Evolutionary conservation across 2,329 filamentous ascomycete species (phyloP), one percentile per base, ranked within the genome.

Genomic region (Dothistroma pini): DNA sequence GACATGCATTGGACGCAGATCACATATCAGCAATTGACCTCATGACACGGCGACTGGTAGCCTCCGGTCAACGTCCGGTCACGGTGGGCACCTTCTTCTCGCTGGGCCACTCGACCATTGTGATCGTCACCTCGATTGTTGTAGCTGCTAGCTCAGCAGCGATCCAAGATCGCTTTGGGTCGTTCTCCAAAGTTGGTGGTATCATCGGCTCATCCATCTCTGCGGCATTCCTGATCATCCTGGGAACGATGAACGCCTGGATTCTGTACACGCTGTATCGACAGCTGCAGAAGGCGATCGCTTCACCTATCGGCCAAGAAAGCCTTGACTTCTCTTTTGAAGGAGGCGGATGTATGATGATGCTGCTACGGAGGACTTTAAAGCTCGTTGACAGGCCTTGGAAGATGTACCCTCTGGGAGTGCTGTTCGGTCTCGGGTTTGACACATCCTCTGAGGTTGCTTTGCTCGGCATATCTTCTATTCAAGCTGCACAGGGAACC

Each of bases 1-100:
- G 93, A 48, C 93, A 97, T 80, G 93, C 93, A n/a, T 85, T 97
- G 50, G 95, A 97, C 72, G 95, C 93, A n/a, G 93, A 97, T 76
- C 95, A 97, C 72, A 90, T 90, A 66, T 86, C 85, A 47, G 93
- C 93, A 65, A 99, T 97, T 70, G 93, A 97, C 76, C 84, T 97
- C 41, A 96, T 96, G 88, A 97, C 95, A 0, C 84, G 95, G 2
- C 87, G 93, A 7, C 84, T 97, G 25, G 86, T 97, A 41, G 93
- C 93, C 0, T 85, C 90, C 0, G 92, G 91, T 19, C 91, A 95
- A 72, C 85, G 86, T 1, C 93, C 93, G 1, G 92, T 96, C 11
- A 93, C 93, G 0, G 93, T 97, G 1, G 95, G 93, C 49, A 96
- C 91, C 0, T 97, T 91, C 74, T 97, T 99, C 80, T 93, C 89